Conservation (phyloP, 768 basidiomycete genomes). For the Pleurotus djamor region DNA sequence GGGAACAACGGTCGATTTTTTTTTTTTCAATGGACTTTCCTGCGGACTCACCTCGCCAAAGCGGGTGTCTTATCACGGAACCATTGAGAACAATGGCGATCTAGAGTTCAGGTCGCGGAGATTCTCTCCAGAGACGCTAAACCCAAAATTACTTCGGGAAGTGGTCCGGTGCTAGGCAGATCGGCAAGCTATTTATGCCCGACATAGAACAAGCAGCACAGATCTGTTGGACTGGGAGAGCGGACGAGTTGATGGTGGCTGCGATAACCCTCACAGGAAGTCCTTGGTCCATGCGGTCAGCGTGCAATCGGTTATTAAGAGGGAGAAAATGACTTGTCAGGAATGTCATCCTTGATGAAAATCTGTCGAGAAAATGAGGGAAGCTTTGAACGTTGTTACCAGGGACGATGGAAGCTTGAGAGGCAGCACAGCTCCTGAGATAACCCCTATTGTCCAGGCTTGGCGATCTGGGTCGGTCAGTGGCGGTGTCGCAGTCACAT, state of each 20-base stretch:
- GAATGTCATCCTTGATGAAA: not conserved
- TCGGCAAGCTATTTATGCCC: not conserved
- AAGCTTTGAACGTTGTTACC: too few species aligned
- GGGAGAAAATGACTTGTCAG: not conserved
- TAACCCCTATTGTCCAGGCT: not conserved
- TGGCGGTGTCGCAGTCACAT: too few species aligned
- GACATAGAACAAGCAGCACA: not conserved
- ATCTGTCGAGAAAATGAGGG: not conserved
- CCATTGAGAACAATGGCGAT: not conserved
- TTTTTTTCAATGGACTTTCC: not conserved
- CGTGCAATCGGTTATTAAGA: not conserved
- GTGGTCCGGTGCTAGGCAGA: not conserved
- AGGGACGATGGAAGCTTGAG: not conserved
- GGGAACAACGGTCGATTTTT: not conserved
- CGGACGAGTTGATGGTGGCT: not conserved
- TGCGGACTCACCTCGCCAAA: not conserved
- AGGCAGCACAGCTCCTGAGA: not conserved
- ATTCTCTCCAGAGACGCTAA: not conserved
- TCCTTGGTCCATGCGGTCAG: not conserved
- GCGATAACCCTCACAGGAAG: not conserved
- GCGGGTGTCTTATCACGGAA: not conserved
- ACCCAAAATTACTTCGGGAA: not conserved
- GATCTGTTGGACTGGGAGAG: not conserved
- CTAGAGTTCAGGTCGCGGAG: not conserved
- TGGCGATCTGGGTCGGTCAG: too few species aligned